Conservation (phyloP, 2,329 filamentous ascomycete species). For the Alternaria sp. region DNA sequence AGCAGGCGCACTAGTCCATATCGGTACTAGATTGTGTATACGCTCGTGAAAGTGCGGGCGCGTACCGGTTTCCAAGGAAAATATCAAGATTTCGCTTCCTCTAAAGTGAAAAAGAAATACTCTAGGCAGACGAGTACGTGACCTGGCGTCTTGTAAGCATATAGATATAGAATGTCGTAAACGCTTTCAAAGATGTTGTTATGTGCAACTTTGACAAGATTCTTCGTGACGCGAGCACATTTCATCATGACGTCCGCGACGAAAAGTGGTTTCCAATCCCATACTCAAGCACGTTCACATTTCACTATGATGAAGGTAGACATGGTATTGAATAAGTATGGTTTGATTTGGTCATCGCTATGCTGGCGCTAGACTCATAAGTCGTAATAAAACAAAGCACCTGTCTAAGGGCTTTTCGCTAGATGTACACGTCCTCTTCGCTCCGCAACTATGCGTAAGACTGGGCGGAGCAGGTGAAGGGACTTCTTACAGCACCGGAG, state of each 20-base stretch:
- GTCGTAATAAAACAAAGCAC: constrained; percentile 4
- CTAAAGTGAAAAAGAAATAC: not conserved
- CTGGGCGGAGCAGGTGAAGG: constrained; percentile 52
- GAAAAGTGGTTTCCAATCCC: not conserved
- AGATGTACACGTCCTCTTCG: constrained; percentile 8
- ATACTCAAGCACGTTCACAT: not conserved
- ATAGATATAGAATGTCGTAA: not conserved
- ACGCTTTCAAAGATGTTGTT: not conserved
- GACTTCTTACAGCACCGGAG: constrained; percentile 48
- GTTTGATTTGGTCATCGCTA: constrained; percentile 6
- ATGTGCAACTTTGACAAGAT: not conserved
- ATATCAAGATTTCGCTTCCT: no score
- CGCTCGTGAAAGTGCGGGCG: constrained; percentile 1
- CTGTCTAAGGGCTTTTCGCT: not conserved
- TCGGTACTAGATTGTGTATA: not conserved
- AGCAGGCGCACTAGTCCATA: not conserved
- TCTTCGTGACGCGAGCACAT: not conserved
- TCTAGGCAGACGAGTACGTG: not conserved
- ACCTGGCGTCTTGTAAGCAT: no score
- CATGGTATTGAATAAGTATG: not conserved
- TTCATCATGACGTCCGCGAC: not conserved
- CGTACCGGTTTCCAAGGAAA: not conserved
- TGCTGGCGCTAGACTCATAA: constrained; percentile 13
- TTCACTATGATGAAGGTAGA: not conserved
- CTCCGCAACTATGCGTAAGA: constrained; percentile 38